Evolutionary conservation across 2,329 filamentous ascomycete species (phyloP), one percentile per base, ranked within the genome.

Genomic region (Pezicula rhizophila): DNA sequence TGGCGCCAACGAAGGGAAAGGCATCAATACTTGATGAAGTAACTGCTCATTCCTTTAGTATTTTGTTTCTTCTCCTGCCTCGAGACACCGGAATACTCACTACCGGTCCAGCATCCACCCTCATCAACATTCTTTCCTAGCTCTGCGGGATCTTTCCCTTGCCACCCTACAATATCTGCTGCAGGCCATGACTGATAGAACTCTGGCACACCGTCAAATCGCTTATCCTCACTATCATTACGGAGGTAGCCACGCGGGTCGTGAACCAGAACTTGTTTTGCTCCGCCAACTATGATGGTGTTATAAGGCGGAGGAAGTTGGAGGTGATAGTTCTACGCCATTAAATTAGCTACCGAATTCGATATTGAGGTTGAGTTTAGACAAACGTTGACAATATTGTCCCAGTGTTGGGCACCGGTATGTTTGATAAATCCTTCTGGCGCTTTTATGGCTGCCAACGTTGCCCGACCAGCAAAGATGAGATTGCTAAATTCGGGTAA

Each of bases 401-500:
- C 62, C 60, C 60, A 65, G 23, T 65, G 63, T 47, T 65, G 62
- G 11, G 63, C 56, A 20, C 63, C 63, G 2, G 61, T 64, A 41
- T 59, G 53, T 46, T 60, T 63, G 47, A 65, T 56, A 26, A 63
- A 60, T 5, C 57, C 57, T 39, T 57, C 54, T 7, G 62, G 63
- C 2, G 61, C 60, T 50, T 63, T 62, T 49, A 65, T 55, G 4
- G 62, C 60, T 15, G 56, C 59, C n/a, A 66, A 44, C 7, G 60
- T 47, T 45, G 25, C 49, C 31, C 46, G 46, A 26, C 23, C 15
- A 5, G 73, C 68, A 0, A 70, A 68, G 15, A 77, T 60, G 33
- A 68, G 69, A 12, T 68, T 68, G 5, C 68, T 64, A 1, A 80
- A 64, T 0, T 72, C 62, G 0, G 80, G 80, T 1, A 83, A 66